Percentiles rank a stretch among this genome's conserved stretches.
These are phyloP conservation scores for Striga asiatica DNA, from an alignment of 257 asterid genomes.

Conservation along the genomic window DNA sequence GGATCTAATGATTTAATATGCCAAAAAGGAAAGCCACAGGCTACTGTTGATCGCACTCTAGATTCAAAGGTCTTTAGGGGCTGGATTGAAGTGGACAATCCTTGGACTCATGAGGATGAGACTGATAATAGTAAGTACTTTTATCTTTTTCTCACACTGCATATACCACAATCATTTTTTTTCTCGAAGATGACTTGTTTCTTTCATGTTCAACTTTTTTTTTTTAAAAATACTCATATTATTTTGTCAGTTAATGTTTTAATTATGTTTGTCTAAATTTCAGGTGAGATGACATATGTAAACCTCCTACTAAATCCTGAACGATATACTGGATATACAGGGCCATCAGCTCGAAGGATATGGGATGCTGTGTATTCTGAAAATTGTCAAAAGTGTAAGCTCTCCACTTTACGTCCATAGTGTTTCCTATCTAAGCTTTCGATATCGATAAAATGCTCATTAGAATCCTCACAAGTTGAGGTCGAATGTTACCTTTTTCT, in stretches of 20 bases:
- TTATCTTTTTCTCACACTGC: constrained; percentile 8
- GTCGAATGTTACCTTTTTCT: neutral
- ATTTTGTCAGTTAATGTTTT: neutral
- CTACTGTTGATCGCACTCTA: constrained; percentile 82
- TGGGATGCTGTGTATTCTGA: constrained; percentile 93
- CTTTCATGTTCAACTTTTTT: neutral
- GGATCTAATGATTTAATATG: constrained; percentile 72
- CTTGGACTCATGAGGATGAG: constrained; percentile 92
- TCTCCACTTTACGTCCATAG: constrained; percentile 5
- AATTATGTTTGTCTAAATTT: constrained; percentile 12
- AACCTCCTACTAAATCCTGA: constrained; percentile 87
- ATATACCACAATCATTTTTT: neutral
- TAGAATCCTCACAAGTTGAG: neutral
- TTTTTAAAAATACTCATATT: neutral
- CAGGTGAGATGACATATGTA: constrained; percentile 94
- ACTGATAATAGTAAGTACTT: constrained; percentile 68
- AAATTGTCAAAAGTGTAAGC: constrained; percentile 87
- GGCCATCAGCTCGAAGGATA: constrained; percentile 88
- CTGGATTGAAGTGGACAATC: constrained; percentile 87
- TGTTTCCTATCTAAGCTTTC: constrained; percentile 6
- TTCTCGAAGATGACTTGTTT: neutral
- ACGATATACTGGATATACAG: constrained; percentile 87
- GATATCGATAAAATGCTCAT: neutral
- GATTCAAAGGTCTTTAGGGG: constrained; percentile 86
- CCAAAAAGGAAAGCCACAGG: constrained; percentile 90